Conservation (phyloP, 345 rosid genomes). For the Pseudoturritis turrita region DNA sequence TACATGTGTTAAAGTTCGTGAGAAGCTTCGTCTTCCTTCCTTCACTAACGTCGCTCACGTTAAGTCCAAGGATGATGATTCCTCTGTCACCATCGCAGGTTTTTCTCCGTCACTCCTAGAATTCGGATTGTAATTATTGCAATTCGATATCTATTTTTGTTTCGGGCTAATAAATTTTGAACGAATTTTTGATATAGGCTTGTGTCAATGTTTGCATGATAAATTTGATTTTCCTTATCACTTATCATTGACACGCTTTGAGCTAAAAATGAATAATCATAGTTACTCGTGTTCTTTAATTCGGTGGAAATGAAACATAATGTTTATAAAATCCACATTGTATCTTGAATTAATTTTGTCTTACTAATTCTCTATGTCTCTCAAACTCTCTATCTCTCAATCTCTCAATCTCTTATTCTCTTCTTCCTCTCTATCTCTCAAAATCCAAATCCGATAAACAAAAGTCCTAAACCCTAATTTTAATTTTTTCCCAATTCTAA, state of each 20-base stretch:
- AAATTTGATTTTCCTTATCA: neutral
- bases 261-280: neutral
- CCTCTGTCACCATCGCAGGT: constrained; percentile 95
- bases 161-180: neutral
- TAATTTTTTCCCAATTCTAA: too few species aligned
- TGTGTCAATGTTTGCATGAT: neutral
- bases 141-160: constrained; percentile 12
- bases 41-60: constrained; percentile 34
- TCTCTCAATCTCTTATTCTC: too few species aligned
- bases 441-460: too few species aligned
- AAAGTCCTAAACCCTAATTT: too few species aligned
- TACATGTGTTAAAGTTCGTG: constrained; percentile 76
- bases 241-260: neutral
- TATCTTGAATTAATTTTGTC: neutral
- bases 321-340: neutral
- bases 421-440: too few species aligned
- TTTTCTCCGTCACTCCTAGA: neutral
- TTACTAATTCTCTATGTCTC: too few species aligned
- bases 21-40: constrained; percentile 46
- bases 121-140: neutral
- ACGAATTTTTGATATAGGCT: neutral
- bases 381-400: too few species aligned
- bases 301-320: neutral
- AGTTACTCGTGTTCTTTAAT: neutral
- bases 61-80: constrained; percentile 75